Conservation (phyloP, 352 stramenopile species). For the Phytopythium oedochilum region DNA sequence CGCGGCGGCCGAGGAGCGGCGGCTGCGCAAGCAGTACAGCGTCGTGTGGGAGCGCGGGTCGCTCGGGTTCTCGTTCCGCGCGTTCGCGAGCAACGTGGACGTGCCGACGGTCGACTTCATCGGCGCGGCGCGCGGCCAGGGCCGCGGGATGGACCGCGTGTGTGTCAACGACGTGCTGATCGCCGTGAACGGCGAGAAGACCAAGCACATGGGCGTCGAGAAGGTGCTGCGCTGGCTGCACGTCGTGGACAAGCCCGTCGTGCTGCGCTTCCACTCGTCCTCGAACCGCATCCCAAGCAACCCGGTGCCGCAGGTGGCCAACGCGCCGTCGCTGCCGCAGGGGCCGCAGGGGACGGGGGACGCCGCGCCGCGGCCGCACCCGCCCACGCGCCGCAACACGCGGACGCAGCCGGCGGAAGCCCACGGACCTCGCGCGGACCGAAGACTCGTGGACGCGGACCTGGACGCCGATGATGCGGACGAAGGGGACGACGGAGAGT, state of each 20-base stretch:
- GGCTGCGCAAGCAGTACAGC: constrained; percentile 67
- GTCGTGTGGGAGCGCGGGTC: constrained; percentile 67
- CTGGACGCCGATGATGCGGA: constrained; percentile 10
- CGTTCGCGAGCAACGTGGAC: constrained; percentile 63
- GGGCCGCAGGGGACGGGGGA: constrained; percentile 16
- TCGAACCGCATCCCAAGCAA: constrained; percentile 56
- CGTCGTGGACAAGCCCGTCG: constrained; percentile 69
- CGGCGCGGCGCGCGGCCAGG: constrained; percentile 13
- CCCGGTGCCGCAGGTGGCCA: constrained; percentile 14
- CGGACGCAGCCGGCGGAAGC: background rate
- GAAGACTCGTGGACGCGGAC: too few relatives aligned
- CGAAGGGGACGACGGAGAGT: constrained; percentile 8
- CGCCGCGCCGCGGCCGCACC: constrained; percentile 14
- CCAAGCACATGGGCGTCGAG: constrained; percentile 65
- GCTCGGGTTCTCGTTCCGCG: constrained; percentile 67
- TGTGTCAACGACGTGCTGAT: constrained; percentile 83
- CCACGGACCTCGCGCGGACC: background rate
- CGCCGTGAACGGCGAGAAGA: constrained; percentile 78
- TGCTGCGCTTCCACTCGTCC: constrained; percentile 74
- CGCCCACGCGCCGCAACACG: constrained; percentile 10
- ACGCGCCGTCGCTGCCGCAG: constrained; percentile 13
- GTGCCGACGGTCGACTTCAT: constrained; percentile 68
- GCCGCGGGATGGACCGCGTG: constrained; percentile 55
- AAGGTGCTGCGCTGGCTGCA: constrained; percentile 72
- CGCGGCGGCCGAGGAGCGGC: constrained; percentile 27